These are phyloP conservation scores for Cnidoscolus chayamansa DNA, from an alignment of 441 rosid genomes.

Conservation along the genomic window DNA sequence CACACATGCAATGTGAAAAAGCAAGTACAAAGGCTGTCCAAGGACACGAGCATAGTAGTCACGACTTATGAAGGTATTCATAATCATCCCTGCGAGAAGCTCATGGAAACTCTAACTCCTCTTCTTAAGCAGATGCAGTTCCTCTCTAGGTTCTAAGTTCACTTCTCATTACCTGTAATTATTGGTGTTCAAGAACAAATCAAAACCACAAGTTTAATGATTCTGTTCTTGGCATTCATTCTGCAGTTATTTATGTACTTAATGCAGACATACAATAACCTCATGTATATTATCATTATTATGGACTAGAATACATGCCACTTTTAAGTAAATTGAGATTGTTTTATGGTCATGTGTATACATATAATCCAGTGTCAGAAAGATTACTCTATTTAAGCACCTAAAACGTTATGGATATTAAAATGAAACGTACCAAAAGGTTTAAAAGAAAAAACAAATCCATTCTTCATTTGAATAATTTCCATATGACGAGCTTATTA, in stretches of 20 bases:
- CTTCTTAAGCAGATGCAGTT: conserved; percentile 78
- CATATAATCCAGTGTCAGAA: too few relatives aligned
- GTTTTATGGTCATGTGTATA: too few relatives aligned
- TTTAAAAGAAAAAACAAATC: too few relatives aligned
- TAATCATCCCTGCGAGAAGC: conserved; percentile 60
- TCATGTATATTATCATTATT: background rate
- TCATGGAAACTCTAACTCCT: conserved; percentile 75
- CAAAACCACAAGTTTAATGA: background rate
- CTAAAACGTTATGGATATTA: too few relatives aligned
- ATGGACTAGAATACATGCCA: too few relatives aligned
- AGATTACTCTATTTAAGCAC: too few relatives aligned
- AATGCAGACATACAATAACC: background rate
- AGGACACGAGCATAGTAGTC: conserved; percentile 60
- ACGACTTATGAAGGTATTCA: conserved; percentile 85
- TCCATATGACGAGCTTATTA: too few relatives aligned
- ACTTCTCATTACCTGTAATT: too few relatives aligned
- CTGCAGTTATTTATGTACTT: background rate
- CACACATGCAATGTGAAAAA: conserved; percentile 86
- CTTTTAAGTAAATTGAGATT: too few relatives aligned
- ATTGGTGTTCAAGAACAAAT: background rate
- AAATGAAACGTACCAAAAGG: too few relatives aligned
- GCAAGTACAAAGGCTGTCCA: conserved; percentile 71
- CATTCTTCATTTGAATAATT: too few relatives aligned
- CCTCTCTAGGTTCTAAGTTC: conserved; percentile 45
- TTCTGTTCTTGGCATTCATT: background rate